Evolutionary conservation across 257 asterid species (phyloP).

Genomic region (Solanum lycopersicoides): DNA sequence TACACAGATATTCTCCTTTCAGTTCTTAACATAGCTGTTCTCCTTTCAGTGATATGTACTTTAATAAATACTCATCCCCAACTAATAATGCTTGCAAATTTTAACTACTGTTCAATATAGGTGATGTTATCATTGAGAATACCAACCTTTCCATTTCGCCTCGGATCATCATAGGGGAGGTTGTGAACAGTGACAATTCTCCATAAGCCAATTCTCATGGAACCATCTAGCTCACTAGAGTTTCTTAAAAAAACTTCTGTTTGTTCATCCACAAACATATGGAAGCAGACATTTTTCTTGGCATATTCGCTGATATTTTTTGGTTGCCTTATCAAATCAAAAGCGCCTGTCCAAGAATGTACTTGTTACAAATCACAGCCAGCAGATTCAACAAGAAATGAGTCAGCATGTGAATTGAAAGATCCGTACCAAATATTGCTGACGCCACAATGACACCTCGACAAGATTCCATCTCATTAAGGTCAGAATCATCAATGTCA

Average conservation of each 20-base stretch:
- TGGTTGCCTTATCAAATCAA: conserved; percentile 79
- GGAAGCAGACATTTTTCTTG: conserved; percentile 55
- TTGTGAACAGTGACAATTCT: conserved; percentile 65
- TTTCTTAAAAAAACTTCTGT: conserved; percentile 51
- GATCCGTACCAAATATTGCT: conserved; percentile 79
- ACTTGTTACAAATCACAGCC: conserved; percentile 12
- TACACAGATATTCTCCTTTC: not conserved
- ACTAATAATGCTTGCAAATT: not conserved
- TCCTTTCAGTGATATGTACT: not conserved
- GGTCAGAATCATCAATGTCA: conserved; percentile 71
- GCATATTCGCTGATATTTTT: conserved; percentile 70
- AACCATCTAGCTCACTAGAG: conserved; percentile 47
- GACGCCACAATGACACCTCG: conserved; percentile 84
- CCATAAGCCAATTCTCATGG: conserved; percentile 76
- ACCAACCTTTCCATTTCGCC: conserved; percentile 93
- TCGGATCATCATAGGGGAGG: conserved; percentile 84
- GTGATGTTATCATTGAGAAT: not conserved
- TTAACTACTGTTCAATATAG: not conserved
- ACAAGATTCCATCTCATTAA: conserved; percentile 76
- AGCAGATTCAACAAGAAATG: not conserved
- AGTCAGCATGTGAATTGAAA: not conserved
- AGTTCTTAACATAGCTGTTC: not conserved
- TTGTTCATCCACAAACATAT: conserved; percentile 80
- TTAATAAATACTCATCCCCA: not conserved
- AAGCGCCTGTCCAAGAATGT: conserved; percentile 54